Conservation (phyloP, 2,329 filamentous ascomycete species). For the Thelonectria olida region DNA sequence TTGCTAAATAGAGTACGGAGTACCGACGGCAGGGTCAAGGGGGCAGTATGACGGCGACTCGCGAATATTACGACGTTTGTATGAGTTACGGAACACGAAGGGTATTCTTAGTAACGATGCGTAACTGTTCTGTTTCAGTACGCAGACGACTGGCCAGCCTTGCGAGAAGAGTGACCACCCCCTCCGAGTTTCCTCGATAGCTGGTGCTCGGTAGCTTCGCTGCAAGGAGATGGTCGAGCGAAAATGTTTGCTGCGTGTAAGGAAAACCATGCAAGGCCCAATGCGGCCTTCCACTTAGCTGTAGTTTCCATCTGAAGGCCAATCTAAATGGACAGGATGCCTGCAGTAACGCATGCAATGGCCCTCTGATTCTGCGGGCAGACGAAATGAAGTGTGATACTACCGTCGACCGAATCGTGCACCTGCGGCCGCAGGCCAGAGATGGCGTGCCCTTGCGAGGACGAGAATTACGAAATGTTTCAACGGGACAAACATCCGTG, state of each 20-base stretch:
- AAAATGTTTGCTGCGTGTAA: neutral
- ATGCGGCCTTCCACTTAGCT: constrained; percentile 1
- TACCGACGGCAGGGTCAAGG: neutral
- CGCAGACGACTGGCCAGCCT: neutral
- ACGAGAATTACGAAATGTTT: no score
- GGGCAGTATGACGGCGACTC: neutral
- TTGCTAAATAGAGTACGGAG: neutral
- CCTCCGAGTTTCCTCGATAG: no score
- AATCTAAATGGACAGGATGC: neutral
- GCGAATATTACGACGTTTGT: neutral
- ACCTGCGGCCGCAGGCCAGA: neutral
- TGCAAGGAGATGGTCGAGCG: neutral
- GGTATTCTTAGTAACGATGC: constrained; percentile 4
- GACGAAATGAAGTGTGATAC: constrained; percentile 10
- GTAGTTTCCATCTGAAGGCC: no score
- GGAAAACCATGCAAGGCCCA: constrained; percentile 4
- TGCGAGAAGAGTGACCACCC: no score
- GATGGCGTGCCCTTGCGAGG: neutral
- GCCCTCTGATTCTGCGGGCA: neutral
- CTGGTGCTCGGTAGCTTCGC: no score
- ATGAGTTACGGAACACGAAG: constrained; percentile 3
- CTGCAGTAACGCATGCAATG: neutral
- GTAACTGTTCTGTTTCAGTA: constrained; percentile 5
- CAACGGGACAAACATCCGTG: no score
- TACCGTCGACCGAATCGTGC: neutral